Evolutionary conservation across 2,329 filamentous ascomycete species (phyloP), one percentile per base, ranked within the genome.

Genomic region (Fusarium sp.): DNA sequence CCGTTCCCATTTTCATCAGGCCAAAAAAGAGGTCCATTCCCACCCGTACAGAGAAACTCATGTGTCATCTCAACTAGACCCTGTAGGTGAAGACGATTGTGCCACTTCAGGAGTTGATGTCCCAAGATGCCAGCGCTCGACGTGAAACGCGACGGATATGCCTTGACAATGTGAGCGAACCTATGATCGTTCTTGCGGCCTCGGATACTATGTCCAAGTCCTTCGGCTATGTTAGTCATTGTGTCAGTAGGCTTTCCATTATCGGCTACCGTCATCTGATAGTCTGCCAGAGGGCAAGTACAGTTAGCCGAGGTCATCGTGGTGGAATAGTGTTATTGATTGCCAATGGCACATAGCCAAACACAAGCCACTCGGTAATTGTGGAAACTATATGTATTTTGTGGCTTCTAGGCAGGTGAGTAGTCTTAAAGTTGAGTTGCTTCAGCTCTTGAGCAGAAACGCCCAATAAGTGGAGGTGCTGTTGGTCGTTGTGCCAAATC

Each of bases 1-100:
- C 2, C 22, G 1, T 18, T 33, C 4, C 5, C 5, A n/a, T 13
- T 4, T 5, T 11, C 42, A 59, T 2, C 13, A 2, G 38, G 45
- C 70, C 70, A 73, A 13, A 61, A 60, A 6, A 2, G 1, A 5
- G n/a, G 3, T 1, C 70, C 70, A 27, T 73, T 47, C 0, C 5
- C 11, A 5, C 2, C 2, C 6, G 33, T 5, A 11, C 70, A 73
- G 18, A 73, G 45, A 2, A 63, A 73, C 8, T 9, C 10, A 4
- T 73, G 70, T 4, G 70, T 38, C 70, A 74, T 68, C 5, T 70
- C 18, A 5, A 67, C 8, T 0, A 73, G 27, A 2, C 66, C 66
- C 2, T 18, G 1, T 2, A 11, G 59, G 0, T 73, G 62, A 0
- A 4, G 2, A 2, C 0, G 1, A 1, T 64, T 5, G 0, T 33